A percentile compares a stretch with the other conserved stretches of the same genome.
These are phyloP conservation scores for Annona squamosa DNA, from an alignment of 164 flowering plant species.

Conservation along the genomic window DNA sequence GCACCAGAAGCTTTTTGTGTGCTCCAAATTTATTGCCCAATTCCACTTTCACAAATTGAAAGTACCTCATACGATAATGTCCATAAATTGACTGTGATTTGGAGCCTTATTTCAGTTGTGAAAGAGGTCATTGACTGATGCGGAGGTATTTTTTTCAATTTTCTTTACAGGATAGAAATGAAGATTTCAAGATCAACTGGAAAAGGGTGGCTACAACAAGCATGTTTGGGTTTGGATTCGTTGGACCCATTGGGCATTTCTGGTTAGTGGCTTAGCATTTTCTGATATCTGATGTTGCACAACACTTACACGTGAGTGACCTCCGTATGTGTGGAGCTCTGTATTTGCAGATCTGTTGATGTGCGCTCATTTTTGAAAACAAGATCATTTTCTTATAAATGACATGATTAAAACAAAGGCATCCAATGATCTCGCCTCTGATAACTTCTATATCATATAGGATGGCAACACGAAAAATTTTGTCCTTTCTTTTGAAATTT, in stretches of 20 bases:
- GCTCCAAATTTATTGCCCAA: background rate
- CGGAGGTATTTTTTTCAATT: background rate
- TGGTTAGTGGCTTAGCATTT: slow-evolving; percentile 42
- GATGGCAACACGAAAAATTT: too few relatives aligned
- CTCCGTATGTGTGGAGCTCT: background rate
- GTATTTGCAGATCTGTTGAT: background rate
- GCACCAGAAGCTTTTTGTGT: background rate
- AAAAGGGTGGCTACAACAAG: slow-evolving; percentile 76
- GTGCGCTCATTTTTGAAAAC: background rate
- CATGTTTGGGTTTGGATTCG: slow-evolving; percentile 80
- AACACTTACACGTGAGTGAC: background rate
- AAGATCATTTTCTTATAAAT: background rate
- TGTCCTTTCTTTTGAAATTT: too few relatives aligned
- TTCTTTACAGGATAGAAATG: slow-evolving; percentile 35
- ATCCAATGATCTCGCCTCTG: too few relatives aligned
- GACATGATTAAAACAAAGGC: too few relatives aligned
- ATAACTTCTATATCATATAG: too few relatives aligned
- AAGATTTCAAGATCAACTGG: slow-evolving; percentile 60
- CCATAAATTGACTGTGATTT: background rate
- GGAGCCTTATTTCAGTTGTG: background rate
- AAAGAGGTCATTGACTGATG: background rate
- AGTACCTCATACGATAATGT: background rate
- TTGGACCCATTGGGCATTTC: slow-evolving; percentile 88
- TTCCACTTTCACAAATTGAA: background rate
- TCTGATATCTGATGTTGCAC: background rate